These are phyloP conservation scores for Podospora fimiseda DNA, from an alignment of 495 filamentous ascomycete species.

Conservation along the genomic window DNA sequence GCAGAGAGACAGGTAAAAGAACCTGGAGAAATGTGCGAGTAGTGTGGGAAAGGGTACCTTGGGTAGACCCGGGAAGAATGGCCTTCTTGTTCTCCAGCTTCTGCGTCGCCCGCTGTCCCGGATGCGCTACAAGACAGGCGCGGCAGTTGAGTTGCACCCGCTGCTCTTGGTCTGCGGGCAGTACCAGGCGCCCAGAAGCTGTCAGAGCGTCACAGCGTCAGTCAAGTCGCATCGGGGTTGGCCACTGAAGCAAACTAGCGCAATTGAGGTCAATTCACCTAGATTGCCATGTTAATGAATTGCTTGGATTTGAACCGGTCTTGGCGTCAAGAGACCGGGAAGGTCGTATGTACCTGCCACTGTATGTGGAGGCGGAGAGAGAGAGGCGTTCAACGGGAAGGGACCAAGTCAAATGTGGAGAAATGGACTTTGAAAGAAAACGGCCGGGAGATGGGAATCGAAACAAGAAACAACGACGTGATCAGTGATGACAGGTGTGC, in stretches of 20 bases:
- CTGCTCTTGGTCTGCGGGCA: conserved; percentile 13
- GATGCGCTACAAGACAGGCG: conserved; percentile 13
- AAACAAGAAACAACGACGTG: background rate
- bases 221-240: conserved; percentile 13
- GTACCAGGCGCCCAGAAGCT: conserved; percentile 20
- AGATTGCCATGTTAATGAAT: conserved; percentile 28
- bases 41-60: conserved; percentile 9
- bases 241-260: conserved; percentile 13
- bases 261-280: conserved; percentile 34
- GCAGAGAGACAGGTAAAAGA: conserved; percentile 15
- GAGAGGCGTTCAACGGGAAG: conserved; percentile 40
- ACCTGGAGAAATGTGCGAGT: conserved; percentile 9
- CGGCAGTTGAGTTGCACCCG: conserved; percentile 31
- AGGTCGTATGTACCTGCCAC: conserved; percentile 6
- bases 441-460: background rate
- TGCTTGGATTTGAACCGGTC: conserved; percentile 20
- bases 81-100: conserved; percentile 16
- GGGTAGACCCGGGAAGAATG: conserved; percentile 19
- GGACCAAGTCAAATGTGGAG: conserved; percentile 15
- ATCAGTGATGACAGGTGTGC: background rate
- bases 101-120: conserved; percentile 11
- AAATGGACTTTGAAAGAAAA: background rate
- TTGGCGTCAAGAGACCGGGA: conserved; percentile 21
- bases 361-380: conserved; percentile 46
- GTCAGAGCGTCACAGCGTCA: conserved; percentile 2